A percentile compares a stretch with the other conserved stretches of the same genome.
These are phyloP conservation scores for Davidsoniella eucalypti DNA, from an alignment of 2,329 filamentous ascomycete species.

Conservation along the genomic window DNA sequence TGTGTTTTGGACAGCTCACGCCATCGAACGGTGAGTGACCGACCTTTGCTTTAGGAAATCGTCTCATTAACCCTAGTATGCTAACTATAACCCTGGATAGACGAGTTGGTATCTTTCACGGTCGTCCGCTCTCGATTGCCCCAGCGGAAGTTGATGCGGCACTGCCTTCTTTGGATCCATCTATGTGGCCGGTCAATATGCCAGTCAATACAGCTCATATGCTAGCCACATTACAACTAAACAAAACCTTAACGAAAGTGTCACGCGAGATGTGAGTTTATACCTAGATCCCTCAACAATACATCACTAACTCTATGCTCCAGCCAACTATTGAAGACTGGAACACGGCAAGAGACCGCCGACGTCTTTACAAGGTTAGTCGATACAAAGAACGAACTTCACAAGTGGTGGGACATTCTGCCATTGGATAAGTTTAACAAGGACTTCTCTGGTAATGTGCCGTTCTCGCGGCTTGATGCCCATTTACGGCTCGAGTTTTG, in stretches of 20 bases:
- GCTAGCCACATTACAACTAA: constrained; percentile 26
- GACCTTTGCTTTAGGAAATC: neutral
- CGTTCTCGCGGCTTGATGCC: constrained; percentile 29
- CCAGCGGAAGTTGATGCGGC: constrained; percentile 37
- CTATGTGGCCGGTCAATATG: constrained; percentile 25
- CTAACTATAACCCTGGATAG: constrained; percentile 18
- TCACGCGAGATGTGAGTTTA: constrained; percentile 24
- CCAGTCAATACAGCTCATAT: constrained; percentile 29
- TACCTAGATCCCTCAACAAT: too few relatives aligned
- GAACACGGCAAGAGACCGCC: constrained; percentile 19
- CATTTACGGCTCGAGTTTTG: constrained; percentile 37
- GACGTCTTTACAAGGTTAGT: constrained; percentile 21
- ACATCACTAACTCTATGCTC: constrained; percentile 5
- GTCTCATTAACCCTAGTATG: too few relatives aligned
- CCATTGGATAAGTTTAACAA: constrained; percentile 20
- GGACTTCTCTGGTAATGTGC: constrained; percentile 17
- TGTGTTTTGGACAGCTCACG: constrained; percentile 41
- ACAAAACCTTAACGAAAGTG: constrained; percentile 21
- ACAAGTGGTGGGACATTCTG: constrained; percentile 24
- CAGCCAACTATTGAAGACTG: constrained; percentile 22
- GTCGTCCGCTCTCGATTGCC: constrained; percentile 36
- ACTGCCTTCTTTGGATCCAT: constrained; percentile 29
- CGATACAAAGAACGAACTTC: constrained; percentile 22
- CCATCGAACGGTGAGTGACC: constrained; percentile 32
- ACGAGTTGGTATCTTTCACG: constrained; percentile 38